These are phyloP conservation scores for Tardiomyces blankii DNA, from an alignment of 1,139 yeast genomes.

Conservation along the genomic window DNA sequence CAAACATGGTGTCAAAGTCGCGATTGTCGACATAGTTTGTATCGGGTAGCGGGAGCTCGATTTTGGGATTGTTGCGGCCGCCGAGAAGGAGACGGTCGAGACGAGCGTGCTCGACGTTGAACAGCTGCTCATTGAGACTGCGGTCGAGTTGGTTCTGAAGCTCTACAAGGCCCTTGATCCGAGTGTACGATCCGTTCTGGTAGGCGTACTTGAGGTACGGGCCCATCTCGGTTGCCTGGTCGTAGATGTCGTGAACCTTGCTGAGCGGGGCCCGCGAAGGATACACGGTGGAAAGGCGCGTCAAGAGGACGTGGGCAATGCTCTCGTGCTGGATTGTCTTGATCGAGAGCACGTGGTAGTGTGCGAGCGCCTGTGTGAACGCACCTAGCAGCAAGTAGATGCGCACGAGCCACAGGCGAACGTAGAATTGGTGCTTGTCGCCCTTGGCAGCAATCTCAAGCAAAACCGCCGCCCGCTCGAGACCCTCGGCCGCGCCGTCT, in stretches of 20 bases:
- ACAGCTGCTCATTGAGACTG: slow-evolving; percentile 15
- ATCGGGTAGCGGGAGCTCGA: neutral
- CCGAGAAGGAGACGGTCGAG: slow-evolving; percentile 4
- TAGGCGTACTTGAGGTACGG: slow-evolving; percentile 40
- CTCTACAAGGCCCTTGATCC: slow-evolving; percentile 48
- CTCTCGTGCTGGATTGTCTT: slow-evolving; percentile 77
- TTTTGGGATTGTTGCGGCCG: neutral
- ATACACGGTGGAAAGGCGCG: slow-evolving; percentile 34
- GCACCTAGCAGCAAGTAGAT: slow-evolving; percentile 53
- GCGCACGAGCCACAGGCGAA: slow-evolving; percentile 60
- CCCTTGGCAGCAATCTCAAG: slow-evolving; percentile 37
- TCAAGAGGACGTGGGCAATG: slow-evolving; percentile 44
- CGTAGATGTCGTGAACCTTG: slow-evolving; percentile 34
- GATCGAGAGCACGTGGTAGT: slow-evolving; percentile 46
- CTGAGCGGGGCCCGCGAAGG: slow-evolving; percentile 19
- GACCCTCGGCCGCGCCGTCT: slow-evolving; percentile 9
- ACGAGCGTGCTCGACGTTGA: slow-evolving; percentile 9
- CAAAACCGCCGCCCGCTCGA: slow-evolving; percentile 28
- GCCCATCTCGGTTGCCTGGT: slow-evolving; percentile 41
- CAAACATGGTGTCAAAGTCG: slow-evolving; percentile 5
- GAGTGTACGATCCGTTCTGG: slow-evolving; percentile 44
- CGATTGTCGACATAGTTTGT: slow-evolving; percentile 9
- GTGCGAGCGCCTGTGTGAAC: slow-evolving; percentile 36
- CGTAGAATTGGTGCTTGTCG: slow-evolving; percentile 57
- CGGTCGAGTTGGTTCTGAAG: slow-evolving; percentile 16